Evolutionary conservation across 805 yeast species (phyloP).

Genomic region (Huiozyma sinensis): DNA sequence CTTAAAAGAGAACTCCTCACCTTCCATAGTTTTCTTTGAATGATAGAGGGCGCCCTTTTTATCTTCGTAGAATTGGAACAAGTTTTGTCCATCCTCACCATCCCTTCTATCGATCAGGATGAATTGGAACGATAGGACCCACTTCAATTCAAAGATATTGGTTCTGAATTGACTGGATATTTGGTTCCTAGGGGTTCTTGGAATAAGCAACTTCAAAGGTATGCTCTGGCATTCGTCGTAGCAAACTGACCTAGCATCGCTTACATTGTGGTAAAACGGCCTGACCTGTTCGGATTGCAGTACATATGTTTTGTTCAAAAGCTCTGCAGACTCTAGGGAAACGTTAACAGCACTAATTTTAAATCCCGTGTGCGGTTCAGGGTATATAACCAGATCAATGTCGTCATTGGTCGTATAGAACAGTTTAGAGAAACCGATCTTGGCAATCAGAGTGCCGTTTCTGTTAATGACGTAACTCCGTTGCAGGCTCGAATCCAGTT

Average conservation of each 20-base stretch:
- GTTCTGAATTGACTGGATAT: constrained; percentile 33
- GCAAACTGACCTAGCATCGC: constrained; percentile 26
- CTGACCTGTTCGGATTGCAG: constrained; percentile 8
- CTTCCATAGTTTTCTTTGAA: constrained; percentile 29
- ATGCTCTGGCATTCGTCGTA: constrained; percentile 21
- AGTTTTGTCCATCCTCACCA: background rate
- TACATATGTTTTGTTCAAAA: constrained; percentile 25
- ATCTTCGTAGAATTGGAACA: constrained; percentile 26
- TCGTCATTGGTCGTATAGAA: constrained; percentile 38
- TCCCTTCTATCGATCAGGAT: constrained; percentile 18
- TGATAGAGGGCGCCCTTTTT: constrained; percentile 27
- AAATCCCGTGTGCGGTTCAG: constrained; percentile 17
- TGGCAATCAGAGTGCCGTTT: constrained; percentile 33
- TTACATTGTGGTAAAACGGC: constrained; percentile 15
- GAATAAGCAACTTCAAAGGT: constrained; percentile 22
- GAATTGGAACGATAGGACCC: constrained; percentile 30
- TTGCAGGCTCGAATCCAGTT: constrained; percentile 18
- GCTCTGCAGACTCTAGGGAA: constrained; percentile 29
- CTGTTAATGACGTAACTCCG: constrained; percentile 33
- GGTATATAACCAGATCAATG: constrained; percentile 31
- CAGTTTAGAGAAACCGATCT: constrained; percentile 30
- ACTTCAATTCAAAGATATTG: constrained; percentile 30
- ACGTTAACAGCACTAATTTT: constrained; percentile 33
- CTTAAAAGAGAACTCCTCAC: constrained; percentile 33
- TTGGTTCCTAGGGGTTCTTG: constrained; percentile 28